phyloP scores from a whole-genome alignment of 305 asterid species.

The Fraxinus albicans region DNA sequence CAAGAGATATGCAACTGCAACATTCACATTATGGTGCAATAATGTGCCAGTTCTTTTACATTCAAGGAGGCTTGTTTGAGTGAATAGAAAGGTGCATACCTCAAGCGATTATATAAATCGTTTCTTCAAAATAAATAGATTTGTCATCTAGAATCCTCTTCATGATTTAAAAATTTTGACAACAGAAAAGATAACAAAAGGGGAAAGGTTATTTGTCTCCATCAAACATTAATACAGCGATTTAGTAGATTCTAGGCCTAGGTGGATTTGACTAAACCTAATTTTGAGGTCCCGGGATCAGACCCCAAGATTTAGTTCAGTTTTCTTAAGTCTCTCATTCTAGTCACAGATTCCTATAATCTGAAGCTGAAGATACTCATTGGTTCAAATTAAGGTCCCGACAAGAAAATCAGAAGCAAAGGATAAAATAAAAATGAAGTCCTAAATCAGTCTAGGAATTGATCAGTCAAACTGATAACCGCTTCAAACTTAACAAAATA shows the following conservation, averaged over 20 bases:
- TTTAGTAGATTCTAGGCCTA: conserved; percentile 2
- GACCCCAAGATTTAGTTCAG: background rate
- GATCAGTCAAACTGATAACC: background rate
- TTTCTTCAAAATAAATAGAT: background rate
- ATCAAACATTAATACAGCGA: background rate
- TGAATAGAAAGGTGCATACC: background rate
- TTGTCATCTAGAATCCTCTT: background rate
- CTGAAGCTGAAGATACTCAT: background rate
- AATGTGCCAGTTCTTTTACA: background rate
- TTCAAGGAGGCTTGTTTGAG: background rate
- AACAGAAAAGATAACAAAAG: background rate
- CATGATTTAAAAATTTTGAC: background rate
- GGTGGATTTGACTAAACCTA: background rate
- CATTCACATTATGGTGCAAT: background rate
- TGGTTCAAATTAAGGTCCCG: background rate
- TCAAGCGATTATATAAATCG: background rate
- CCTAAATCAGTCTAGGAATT: background rate
- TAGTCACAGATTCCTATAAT: background rate
- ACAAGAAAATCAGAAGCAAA: background rate
- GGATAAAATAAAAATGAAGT: too few species aligned
- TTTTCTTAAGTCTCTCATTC: background rate
- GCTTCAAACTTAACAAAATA: background rate
- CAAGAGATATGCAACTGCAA: background rate
- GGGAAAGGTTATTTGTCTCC: background rate
- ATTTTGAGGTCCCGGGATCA: background rate